These are phyloP conservation scores for Pseudocohnilembus persalinus DNA, from an alignment of 169 alveolate genomes.

Conservation along the genomic window DNA sequence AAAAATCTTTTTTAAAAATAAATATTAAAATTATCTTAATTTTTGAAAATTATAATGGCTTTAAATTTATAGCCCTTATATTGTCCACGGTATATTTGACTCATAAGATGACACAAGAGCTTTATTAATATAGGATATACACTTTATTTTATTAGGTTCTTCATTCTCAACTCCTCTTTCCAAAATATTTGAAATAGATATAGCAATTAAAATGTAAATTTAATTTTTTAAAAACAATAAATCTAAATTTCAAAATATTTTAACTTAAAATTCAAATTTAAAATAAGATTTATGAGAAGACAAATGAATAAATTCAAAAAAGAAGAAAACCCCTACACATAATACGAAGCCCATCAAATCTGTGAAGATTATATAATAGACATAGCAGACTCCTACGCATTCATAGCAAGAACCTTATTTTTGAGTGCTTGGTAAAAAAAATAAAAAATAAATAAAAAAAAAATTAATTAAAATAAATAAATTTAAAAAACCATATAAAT, in stretches of 20 bases:
- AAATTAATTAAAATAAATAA: too few species aligned
- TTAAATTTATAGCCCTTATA: neutral
- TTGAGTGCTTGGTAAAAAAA: neutral
- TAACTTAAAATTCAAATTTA: neutral
- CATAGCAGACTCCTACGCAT: neutral
- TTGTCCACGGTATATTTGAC: neutral
- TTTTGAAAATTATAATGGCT: too few species aligned
- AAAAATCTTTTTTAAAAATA: too few species aligned
- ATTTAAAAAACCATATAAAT: too few species aligned
- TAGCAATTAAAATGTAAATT: neutral
- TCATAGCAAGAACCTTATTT: neutral
- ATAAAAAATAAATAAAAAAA: too few species aligned
- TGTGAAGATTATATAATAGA: neutral
- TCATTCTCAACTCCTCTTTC: neutral
- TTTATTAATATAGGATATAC: neutral
- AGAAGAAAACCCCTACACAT: neutral
- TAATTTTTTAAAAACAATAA: neutral
- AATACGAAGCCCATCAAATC: neutral
- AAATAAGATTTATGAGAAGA: neutral
- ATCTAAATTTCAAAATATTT: too few species aligned
- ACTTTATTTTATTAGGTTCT: neutral
- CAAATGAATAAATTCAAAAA: neutral
- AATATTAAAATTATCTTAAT: too few species aligned
- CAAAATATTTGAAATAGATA: neutral
- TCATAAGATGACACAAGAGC: neutral